A percentile compares a stretch with the other conserved stretches of the same genome.
Conservation (phyloP, 2,329 filamentous ascomycete genomes). For the Arthrobotrys sphaeroides region DNA sequence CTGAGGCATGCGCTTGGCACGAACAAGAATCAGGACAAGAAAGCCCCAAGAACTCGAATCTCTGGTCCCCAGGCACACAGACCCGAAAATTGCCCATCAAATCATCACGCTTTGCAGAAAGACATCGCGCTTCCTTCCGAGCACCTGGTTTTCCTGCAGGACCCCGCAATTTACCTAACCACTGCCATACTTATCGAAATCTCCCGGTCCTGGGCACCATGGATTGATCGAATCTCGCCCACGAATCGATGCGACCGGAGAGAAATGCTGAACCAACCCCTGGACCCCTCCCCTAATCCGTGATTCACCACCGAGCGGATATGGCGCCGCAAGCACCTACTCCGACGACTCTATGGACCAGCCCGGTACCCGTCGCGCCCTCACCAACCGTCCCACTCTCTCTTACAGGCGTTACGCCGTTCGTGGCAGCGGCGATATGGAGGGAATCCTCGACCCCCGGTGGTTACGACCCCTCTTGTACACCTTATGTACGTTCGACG, state of each 20-base stretch:
- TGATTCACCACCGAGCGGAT: conserved; percentile 37
- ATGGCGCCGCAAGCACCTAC: conserved; percentile 39
- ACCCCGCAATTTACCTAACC: conserved; percentile 1
- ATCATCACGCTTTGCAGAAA: conserved; percentile 17
- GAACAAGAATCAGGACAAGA: conserved; percentile 55
- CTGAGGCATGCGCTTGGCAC: conserved; percentile 35
- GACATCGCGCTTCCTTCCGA: conserved; percentile 22
- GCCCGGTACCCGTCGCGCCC: conserved; percentile 10
- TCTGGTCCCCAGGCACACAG: conserved; percentile 24
- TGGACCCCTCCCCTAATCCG: conserved; percentile 47
- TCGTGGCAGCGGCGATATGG: conserved; percentile 45
- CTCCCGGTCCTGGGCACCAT: neutral
- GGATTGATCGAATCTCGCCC: conserved; percentile 13
- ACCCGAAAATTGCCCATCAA: conserved; percentile 5
- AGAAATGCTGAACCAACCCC: conserved; percentile 48
- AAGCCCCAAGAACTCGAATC: conserved; percentile 46
- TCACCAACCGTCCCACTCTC: neutral
- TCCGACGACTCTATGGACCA: conserved; percentile 35
- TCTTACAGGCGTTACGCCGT: conserved; percentile 11
- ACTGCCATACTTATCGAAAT: conserved; percentile 5
- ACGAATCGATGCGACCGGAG: conserved; percentile 10
- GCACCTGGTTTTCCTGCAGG: conserved; percentile 2
- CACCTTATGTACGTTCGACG: conserved; percentile 51
- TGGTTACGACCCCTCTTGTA: conserved; percentile 52
- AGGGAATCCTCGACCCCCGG: conserved; percentile 41